A percentile compares a stretch with the other conserved stretches of the same genome.
These are phyloP conservation scores for Penicillium paradoxum DNA, from an alignment of 495 filamentous ascomycete genomes.

Conservation along the genomic window DNA sequence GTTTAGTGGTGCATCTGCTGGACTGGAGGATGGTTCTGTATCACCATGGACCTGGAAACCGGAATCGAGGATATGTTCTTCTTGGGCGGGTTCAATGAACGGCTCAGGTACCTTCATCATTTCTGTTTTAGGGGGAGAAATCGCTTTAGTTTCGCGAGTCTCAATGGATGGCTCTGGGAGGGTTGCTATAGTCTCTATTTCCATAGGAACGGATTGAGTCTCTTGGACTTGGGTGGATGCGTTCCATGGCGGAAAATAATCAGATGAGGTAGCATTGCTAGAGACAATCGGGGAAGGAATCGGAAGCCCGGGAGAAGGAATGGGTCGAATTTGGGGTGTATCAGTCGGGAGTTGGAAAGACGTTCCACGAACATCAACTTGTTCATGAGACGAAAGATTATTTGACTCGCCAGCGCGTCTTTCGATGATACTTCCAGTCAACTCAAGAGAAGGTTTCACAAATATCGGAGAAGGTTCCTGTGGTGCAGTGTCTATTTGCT, in stretches of 20 bases:
- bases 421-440: conserved; percentile 9
- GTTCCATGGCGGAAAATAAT: conserved; percentile 29
- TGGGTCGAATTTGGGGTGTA: conserved; percentile 42
- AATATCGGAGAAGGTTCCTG: conserved; percentile 17
- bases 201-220: conserved; percentile 2
- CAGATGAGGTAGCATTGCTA: conserved; percentile 16
- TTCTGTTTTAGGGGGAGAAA: background rate
- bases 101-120: background rate
- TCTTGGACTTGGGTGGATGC: conserved; percentile 8
- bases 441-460: conserved; percentile 20
- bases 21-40: background rate
- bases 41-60: background rate
- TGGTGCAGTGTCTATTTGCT: conserved; percentile 9
- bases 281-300: conserved; percentile 43
- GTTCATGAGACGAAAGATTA: background rate
- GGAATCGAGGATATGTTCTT: background rate
- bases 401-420: conserved; percentile 3
- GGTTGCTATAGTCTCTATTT: background rate
- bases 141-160: background rate
- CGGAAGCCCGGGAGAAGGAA: conserved; percentile 43
- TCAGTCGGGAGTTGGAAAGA: conserved; percentile 26
- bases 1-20: background rate
- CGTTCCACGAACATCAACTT: background rate
- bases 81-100: background rate
- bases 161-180: background rate